A percentile compares a stretch with the other conserved stretches of the same genome.
Conservation (phyloP, 495 filamentous ascomycete species). For the Penicillium coffeae region DNA sequence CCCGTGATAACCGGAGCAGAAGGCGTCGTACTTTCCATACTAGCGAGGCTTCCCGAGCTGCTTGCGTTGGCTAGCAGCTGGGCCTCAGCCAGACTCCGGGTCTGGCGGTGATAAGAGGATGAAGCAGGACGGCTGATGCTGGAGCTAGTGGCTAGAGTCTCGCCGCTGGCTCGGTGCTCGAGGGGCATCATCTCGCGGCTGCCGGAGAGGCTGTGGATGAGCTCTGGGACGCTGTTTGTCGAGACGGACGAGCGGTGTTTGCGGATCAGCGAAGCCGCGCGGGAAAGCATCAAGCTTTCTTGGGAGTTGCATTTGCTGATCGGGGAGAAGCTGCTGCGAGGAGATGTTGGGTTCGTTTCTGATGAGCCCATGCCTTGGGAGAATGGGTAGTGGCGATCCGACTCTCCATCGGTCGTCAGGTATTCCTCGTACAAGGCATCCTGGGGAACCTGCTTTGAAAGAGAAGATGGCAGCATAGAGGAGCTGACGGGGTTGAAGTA, state of each 20-base stretch:
- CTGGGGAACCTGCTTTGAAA: conserved; percentile 32
- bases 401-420: conserved; percentile 41
- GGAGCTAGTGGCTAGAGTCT: conserved; percentile 16
- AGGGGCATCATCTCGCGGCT: conserved; percentile 43
- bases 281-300: conserved; percentile 51
- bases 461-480: conserved; percentile 25
- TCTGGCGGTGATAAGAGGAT: conserved; percentile 37
- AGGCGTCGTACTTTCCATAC: conserved; percentile 10
- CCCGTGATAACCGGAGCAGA: background rate
- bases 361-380: conserved; percentile 32
- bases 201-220: conserved; percentile 46
- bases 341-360: conserved; percentile 38
- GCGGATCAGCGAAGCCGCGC: conserved; percentile 45
- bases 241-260: conserved; percentile 55
- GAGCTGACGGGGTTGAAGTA: conserved; percentile 38
- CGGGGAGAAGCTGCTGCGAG: conserved; percentile 51
- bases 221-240: conserved; percentile 53
- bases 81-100: conserved; percentile 39
- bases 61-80: conserved; percentile 25
- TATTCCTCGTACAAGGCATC: conserved; percentile 51
- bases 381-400: conserved; percentile 43
- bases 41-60: conserved; percentile 21
- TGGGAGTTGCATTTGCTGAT: conserved; percentile 58
- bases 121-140: conserved; percentile 23
- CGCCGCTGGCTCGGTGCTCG: conserved; percentile 29